Percentiles rank a stretch among this genome's conserved stretches.
Evolutionary conservation across 1,284 basidiomycete species (phyloP).

Genomic region (Meira miltonrushii): DNA sequence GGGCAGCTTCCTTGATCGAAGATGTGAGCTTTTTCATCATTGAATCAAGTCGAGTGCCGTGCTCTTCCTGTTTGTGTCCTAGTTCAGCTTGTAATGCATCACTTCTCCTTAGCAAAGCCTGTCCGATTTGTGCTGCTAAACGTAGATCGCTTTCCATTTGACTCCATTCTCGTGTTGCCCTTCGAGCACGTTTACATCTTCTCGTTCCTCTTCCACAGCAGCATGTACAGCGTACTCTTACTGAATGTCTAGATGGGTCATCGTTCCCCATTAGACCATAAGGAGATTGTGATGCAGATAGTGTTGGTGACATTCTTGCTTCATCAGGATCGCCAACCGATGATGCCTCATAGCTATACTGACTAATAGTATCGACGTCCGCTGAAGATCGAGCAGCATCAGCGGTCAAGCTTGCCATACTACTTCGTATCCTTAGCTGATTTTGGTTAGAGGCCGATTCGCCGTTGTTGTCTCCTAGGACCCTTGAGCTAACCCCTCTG

Average conservation of each 20-base stretch:
- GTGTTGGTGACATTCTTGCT: not conserved
- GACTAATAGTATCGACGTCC: conserved; percentile 6
- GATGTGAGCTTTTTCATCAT: conserved; percentile 37
- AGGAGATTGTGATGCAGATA: not conserved
- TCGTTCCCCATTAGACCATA: not conserved
- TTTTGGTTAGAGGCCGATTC: not conserved
- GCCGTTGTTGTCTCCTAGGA: not conserved
- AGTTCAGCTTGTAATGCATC: conserved; percentile 71
- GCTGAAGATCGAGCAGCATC: not conserved
- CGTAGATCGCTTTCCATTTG: conserved; percentile 48
- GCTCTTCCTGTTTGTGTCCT: conserved; percentile 47
- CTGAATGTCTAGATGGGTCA: not conserved
- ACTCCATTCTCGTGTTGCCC: conserved; percentile 43
- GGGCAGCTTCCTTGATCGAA: conserved; percentile 34
- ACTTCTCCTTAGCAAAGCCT: conserved; percentile 77
- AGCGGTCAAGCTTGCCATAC: no score
- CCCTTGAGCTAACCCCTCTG: not conserved
- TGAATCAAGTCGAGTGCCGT: conserved; percentile 20
- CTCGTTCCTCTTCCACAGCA: conserved; percentile 36
- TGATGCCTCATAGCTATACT: conserved; percentile 15
- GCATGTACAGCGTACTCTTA: conserved; percentile 25
- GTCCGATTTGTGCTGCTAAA: conserved; percentile 73
- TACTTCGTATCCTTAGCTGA: no score
- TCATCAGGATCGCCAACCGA: conserved; percentile 4
- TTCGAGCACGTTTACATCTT: conserved; percentile 31